phyloP scores from a whole-genome alignment of 225 moss, liverwort and hornwort genomes.

The Neckera pumila region DNA sequence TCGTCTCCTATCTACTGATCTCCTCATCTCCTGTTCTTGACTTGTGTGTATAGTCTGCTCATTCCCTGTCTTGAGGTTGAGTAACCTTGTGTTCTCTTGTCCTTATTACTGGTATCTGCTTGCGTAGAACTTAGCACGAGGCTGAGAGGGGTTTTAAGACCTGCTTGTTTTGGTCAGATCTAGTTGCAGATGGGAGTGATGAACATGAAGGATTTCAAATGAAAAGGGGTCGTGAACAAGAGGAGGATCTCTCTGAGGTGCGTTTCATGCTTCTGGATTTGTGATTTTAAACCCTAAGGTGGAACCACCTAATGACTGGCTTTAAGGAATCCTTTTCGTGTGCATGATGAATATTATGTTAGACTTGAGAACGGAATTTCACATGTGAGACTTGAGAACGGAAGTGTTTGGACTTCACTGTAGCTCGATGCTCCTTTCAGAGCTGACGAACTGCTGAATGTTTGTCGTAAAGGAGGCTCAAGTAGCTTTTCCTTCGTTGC shows the following conservation, averaged over 20 bases:
- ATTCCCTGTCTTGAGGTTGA: neutral
- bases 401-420: neutral
- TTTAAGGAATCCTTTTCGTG: neutral
- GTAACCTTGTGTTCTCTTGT: neutral
- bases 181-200: neutral
- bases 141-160: neutral
- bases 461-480: neutral
- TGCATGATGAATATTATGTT: too few species aligned
- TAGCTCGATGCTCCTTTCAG: neutral
- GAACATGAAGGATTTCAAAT: neutral
- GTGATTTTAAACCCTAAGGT: neutral
- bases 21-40: neutral
- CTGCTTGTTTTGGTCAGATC: neutral
- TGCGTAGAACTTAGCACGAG: neutral
- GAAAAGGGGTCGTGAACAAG: neutral
- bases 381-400: neutral
- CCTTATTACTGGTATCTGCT: neutral
- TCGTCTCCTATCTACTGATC: neutral
- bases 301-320: neutral
- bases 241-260: neutral
- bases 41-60: neutral
- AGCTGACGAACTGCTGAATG: neutral
- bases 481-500: neutral
- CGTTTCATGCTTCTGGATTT: neutral
- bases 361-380: too few species aligned